Evolutionary conservation across 345 rosid species (phyloP), one percentile per base, ranked within the genome.

Genomic region (Noccaea bulbosa): DNA sequence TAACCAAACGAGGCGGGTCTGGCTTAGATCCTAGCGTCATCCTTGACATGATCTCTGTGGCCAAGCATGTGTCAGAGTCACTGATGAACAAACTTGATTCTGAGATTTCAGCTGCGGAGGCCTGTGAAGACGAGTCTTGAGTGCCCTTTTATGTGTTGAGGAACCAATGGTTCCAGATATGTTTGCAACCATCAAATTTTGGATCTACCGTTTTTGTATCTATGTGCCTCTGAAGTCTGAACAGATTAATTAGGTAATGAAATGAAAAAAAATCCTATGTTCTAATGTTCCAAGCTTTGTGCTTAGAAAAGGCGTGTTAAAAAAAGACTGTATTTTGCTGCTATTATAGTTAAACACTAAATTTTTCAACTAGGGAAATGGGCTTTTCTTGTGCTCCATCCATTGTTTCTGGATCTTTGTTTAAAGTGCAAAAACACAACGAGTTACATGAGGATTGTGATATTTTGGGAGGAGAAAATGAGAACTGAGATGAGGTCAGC

Each of bases 31-130:
- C 91, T 1, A 94, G 93, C 11, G 70, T 88, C 48, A 79, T 94
- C 74, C 88, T 87, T 22, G 93, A 89, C 78, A 91, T 91, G 97
- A 82, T 91, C 64, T 91, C 93, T 0, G 98, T 86, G 38, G 92
- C 93, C 35, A 84, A 83, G 68, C 85, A 86, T 76, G 78, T 83
- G 33, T 82, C 86, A 20, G 83, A 87, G 81, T 82, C 80, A 69
- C 80, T 94, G 14, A 82, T 83, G 41, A 83, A 72, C 78, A 85
- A 71, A 78, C 72, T 94, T 75, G 97, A 94, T 62, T 86, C 87
- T 0, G 86, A 75, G 80, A 89, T 92, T 56, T 69, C 93, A 6
- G 88, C 96, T 8, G 97, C 97, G 11, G 96, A 94, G 71, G 93
- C 76, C 8, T 38, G 16, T 5, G 75, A 76, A 7, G 76, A 76